These are phyloP conservation scores for Physaria fendleri DNA, from an alignment of 345 rosid species.

Conservation along the genomic window DNA sequence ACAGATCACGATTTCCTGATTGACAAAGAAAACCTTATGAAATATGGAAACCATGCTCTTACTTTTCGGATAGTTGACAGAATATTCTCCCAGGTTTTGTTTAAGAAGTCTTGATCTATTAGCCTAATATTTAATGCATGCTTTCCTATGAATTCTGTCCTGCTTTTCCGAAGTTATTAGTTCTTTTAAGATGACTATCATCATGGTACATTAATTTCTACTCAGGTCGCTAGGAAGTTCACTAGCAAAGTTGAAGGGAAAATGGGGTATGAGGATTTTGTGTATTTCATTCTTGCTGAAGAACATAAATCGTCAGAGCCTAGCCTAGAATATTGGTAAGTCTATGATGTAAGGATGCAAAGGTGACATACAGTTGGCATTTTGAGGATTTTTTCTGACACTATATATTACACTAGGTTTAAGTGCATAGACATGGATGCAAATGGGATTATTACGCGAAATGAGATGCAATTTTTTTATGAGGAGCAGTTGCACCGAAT, in stretches of 20 bases:
- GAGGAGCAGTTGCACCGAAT: slow-evolving; percentile 97
- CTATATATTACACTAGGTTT: slow-evolving; percentile 49
- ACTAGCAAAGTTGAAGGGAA: slow-evolving; percentile 81
- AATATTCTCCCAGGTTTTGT: slow-evolving; percentile 88
- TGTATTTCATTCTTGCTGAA: slow-evolving; percentile 83
- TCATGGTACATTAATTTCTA: background rate
- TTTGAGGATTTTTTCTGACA: slow-evolving; percentile 8
- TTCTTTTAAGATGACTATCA: background rate
- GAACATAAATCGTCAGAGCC: slow-evolving; percentile 93
- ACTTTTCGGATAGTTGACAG: slow-evolving; percentile 93
- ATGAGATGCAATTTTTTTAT: slow-evolving; percentile 85
- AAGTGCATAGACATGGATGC: slow-evolving; percentile 93
- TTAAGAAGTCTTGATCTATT: background rate
- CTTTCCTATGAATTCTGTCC: background rate
- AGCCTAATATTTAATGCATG: background rate
- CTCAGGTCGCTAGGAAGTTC: slow-evolving; percentile 72
- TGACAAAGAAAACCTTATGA: slow-evolving; percentile 91
- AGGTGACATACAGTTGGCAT: background rate
- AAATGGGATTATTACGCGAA: slow-evolving; percentile 76
- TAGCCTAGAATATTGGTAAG: slow-evolving; percentile 92
- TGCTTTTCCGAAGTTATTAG: background rate
- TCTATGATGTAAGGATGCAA: background rate
- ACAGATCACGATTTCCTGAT: slow-evolving; percentile 92
- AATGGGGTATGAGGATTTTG: slow-evolving; percentile 97
- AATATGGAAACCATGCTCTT: slow-evolving; percentile 95